Base-by-base conservation (phyloP, 768 basidiomycete genomes). In the Scleroderma citrinum region DNA sequence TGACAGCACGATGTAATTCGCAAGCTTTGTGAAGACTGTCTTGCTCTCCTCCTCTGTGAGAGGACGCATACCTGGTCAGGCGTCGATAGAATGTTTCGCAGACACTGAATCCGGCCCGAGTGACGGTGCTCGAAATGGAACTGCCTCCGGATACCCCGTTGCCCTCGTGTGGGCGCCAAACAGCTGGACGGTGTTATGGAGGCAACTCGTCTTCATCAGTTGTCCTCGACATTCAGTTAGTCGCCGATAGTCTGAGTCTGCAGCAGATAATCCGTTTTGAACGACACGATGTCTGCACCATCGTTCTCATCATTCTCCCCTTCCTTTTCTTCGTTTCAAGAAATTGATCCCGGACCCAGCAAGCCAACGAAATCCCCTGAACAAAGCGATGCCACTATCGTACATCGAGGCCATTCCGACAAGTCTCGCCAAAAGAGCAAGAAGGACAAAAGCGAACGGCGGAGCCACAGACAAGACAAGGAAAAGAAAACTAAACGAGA, bases 31-130 rank as follows among this genome's bases (percentile, higher is more conserved):
- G 60, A 98, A 99, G 13, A 98, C 89, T 0, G 87, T 80, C 66
- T 96, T 96, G 59, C 91, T 95, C 70, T 99, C 95, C 51, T 96
- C 93, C 67, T 97, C 91, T 21, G 95, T 97, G 45, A 98, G 75
- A 19, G 95, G 95, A 8, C 95, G 85, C 95, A 97, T 96, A n/a
- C 35, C 47, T 71, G 52, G 36, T 14, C n/a, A n/a, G n/a, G n/a
- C n/a, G n/a, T n/a, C n/a, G n/a, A n/a, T n/a, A n/a, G n/a, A 20
- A 5, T 21, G 46, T 37, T 48, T 29, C 8, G 26, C 26, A 29
- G 26, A 29, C n/a, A 29, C 26, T 29, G 26, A 29, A 29, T 29
- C 26, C 26, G 26, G 26, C 26, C 26, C 26, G 26, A 29, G 26
- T 5, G 5, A 29, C 26, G 26, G 26, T 5, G n/a, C 38, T 20